phyloP scores from a whole-genome alignment of 1,284 basidiomycete species.

The Agaricales sp. region DNA sequence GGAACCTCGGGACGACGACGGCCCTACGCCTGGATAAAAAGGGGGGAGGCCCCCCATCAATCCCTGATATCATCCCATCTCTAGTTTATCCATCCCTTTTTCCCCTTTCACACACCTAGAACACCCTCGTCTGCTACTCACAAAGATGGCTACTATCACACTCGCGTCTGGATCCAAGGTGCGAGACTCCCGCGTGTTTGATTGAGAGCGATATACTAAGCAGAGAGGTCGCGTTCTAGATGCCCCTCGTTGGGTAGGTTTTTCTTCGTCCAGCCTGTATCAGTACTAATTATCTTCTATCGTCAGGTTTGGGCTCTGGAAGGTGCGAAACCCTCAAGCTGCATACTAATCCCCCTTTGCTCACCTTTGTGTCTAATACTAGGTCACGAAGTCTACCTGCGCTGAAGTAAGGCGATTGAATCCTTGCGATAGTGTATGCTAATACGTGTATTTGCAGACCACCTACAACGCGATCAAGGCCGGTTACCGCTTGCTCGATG shows the following conservation, averaged over 20 bases:
- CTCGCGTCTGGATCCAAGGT: neutral
- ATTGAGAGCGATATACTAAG: neutral
- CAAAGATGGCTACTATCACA: neutral
- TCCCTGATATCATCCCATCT: neutral
- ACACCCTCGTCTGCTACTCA: neutral
- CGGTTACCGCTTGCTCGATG: slow-evolving; percentile 78
- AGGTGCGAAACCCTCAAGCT: too few species aligned
- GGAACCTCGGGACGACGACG: neutral
- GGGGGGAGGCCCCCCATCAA: neutral
- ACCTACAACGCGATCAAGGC: slow-evolving; percentile 64
- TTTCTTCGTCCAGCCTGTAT: neutral
- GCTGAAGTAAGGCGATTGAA: neutral
- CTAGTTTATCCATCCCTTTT: too few species aligned
- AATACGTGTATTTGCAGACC: slow-evolving; percentile 26
- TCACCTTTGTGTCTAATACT: neutral
- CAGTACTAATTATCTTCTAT: neutral
- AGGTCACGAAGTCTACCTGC: neutral
- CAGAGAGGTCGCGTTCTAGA: neutral
- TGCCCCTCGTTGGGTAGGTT: neutral
- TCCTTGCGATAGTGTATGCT: neutral
- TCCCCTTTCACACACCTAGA: neutral
- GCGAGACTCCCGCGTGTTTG: neutral
- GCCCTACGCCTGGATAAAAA: too few species aligned
- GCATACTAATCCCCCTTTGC: too few species aligned
- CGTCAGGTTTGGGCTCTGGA: neutral